Evolutionary conservation across 352 stramenopile genomes (phyloP).

Genomic region (Phytopythium delawarense): DNA sequence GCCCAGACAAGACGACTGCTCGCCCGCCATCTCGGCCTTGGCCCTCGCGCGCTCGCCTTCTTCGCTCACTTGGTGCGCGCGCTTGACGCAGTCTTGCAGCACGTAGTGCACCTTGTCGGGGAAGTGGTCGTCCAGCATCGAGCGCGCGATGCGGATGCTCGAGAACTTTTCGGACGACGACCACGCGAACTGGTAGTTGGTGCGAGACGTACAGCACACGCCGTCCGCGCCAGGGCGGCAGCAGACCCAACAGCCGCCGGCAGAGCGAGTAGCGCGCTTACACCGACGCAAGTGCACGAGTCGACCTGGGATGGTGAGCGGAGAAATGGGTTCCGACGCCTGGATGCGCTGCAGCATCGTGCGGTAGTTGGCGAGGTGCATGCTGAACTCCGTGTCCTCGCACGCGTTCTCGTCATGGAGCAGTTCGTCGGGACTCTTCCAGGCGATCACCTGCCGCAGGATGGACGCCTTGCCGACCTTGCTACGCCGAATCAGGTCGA

Average conservation of each 20-base stretch:
- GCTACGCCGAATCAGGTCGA: slow-evolving; percentile 80
- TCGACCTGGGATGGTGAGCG: slow-evolving; percentile 71
- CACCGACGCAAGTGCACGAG: slow-evolving; percentile 75
- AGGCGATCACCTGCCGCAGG: slow-evolving; percentile 71
- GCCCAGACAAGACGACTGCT: slow-evolving; percentile 1
- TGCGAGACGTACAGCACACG: slow-evolving; percentile 81
- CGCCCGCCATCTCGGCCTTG: not conserved
- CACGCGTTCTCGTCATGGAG: slow-evolving; percentile 29
- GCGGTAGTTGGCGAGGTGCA: slow-evolving; percentile 72
- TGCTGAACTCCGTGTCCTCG: slow-evolving; percentile 42
- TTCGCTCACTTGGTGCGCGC: slow-evolving; percentile 32
- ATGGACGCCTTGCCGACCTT: slow-evolving; percentile 85
- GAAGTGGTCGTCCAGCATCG: slow-evolving; percentile 88
- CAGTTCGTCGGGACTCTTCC: slow-evolving; percentile 74
- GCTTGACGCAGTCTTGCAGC: slow-evolving; percentile 72
- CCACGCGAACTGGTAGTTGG: slow-evolving; percentile 78
- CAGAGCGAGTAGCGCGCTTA: slow-evolving; percentile 19
- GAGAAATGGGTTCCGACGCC: slow-evolving; percentile 70
- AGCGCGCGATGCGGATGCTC: slow-evolving; percentile 74
- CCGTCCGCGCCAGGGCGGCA: slow-evolving; percentile 69
- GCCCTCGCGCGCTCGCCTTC: slow-evolving; percentile 7
- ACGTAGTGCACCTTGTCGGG: slow-evolving; percentile 87
- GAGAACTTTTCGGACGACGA: slow-evolving; percentile 53
- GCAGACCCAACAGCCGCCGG: slow-evolving; percentile 75
- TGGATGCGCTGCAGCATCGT: slow-evolving; percentile 86